Evolutionary conservation across 257 asterid genomes (phyloP), one percentile per base, ranked within the genome.

Genomic region (Nicotiana tomentosiformis): DNA sequence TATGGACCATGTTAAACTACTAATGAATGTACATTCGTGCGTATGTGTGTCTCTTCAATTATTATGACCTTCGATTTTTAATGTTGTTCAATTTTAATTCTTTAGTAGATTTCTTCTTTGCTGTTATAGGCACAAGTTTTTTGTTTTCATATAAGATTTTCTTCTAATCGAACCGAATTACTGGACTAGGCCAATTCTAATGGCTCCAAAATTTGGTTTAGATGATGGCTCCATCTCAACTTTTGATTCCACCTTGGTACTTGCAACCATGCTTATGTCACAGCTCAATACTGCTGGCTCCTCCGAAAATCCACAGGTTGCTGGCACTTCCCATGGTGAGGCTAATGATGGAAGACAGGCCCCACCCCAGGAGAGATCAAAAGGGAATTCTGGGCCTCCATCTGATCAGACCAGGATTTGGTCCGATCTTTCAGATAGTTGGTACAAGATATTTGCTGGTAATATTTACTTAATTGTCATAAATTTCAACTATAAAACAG

Each of bases 241-340:
- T 87, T 94, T 94, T 84, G 99, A 94, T 93, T 92, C 99, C 60
- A 88, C 97, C 65, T 91, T 94, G 35, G 97, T 96, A 67, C 98
- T 96, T 84, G 98, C 99, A 74, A 93, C 97, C 81, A 96, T 96
- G 99, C 98, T 93, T 86, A 89, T 88, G 33, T 94, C 99, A 57
- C 99, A 96, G 90, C 94, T 96, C 80, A 82, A 86, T 79, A 82
- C 79, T 77, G 90, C 85, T 66, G 86, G 82, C 78, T 70, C 94
- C 67, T 81, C 86, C 16, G 94, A 83, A 83, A 87, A 89, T 88
- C 93, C 88, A 46, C 84, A 84, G 60, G 82, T 32, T 58, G 92
- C 83, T 67, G 87, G 83, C 78, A 81, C 87, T 87, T 61, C 83
- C 33, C 74, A 23, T 62, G 86, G 77, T 53, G 81, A 82, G 80